phyloP scores from a whole-genome alignment of 768 basidiomycete species.

The Aureoboletus auriporus region DNA sequence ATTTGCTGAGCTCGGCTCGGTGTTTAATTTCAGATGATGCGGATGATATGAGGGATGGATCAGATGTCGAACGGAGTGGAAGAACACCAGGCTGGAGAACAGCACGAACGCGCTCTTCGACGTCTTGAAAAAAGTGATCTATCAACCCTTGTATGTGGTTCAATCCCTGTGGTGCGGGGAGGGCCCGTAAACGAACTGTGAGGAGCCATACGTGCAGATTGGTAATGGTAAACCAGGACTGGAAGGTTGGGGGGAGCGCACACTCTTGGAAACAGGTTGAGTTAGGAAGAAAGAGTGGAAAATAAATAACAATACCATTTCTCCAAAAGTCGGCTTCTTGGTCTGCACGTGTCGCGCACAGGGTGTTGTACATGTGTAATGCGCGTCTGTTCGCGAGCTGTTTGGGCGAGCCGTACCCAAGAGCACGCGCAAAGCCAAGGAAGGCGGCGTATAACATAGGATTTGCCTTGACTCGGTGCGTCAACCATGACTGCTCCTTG shows the following conservation, averaged over 20 bases:
- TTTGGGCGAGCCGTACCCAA: constrained; percentile 60
- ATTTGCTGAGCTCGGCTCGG: constrained; percentile 19
- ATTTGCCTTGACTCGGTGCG: constrained; percentile 47
- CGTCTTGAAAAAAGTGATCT: constrained; percentile 93
- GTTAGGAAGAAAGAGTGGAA: not conserved
- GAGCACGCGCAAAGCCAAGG: constrained; percentile 40
- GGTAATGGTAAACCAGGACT: constrained; percentile 94
- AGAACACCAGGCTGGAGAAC: constrained; percentile 60
- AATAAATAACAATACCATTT: constrained; percentile 42
- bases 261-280: constrained; percentile 50
- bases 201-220: constrained; percentile 93
- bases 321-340: constrained; percentile 62
- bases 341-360: constrained; percentile 56
- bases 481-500: constrained; percentile 49
- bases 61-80: constrained; percentile 18
- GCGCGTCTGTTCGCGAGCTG: constrained; percentile 61
- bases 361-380: constrained; percentile 50
- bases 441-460: constrained; percentile 45
- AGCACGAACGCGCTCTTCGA: constrained; percentile 83
- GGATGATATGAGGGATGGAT: constrained; percentile 11
- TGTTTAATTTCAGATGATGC: constrained; percentile 6
- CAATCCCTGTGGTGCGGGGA: constrained; percentile 63
- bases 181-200: constrained; percentile 80
- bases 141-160: constrained; percentile 77
- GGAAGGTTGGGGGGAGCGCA: constrained; percentile 85